These are phyloP conservation scores for Panellus pusillus DNA, from an alignment of 768 basidiomycete species.

Conservation along the genomic window DNA sequence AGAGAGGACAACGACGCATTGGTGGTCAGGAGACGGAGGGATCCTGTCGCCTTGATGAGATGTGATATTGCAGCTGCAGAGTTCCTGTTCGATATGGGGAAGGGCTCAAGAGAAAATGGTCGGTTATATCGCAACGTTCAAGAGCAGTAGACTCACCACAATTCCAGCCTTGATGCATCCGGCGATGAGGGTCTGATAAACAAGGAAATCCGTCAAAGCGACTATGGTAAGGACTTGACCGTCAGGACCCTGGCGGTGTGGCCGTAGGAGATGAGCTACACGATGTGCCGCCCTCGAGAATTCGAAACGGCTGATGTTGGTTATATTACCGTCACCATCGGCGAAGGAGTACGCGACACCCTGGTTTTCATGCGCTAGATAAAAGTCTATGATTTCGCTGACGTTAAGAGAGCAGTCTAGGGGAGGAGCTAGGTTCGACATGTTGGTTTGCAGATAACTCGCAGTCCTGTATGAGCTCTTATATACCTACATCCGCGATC, in stretches of 20 bases:
- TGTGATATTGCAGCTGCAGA: constrained; percentile 36
- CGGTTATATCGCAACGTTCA: not conserved
- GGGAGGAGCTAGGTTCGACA: constrained; percentile 7
- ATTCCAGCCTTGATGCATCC: constrained; percentile 39
- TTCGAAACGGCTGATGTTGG: constrained; percentile 39
- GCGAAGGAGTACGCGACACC: constrained; percentile 24
- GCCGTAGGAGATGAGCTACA: constrained; percentile 39
- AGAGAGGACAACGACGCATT: constrained; percentile 27
- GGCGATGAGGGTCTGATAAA: constrained; percentile 42
- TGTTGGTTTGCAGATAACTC: not conserved
- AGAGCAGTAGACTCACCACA: constrained; percentile 28
- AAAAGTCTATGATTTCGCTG: constrained; percentile 6
- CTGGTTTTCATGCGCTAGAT: constrained; percentile 2
- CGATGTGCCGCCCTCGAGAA: constrained; percentile 47
- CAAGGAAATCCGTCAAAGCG: constrained; percentile 31
- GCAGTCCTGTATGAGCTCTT: too few relatives aligned
- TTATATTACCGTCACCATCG: constrained; percentile 22
- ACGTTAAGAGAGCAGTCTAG: constrained; percentile 16
- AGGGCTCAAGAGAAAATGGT: constrained; percentile 30
- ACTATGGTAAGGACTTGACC: constrained; percentile 38
- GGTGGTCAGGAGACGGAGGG: constrained; percentile 36
- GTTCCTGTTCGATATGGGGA: constrained; percentile 41
- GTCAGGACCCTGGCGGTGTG: constrained; percentile 30
- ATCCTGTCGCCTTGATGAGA: constrained; percentile 37
- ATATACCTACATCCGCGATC: too few relatives aligned